A percentile compares a stretch with the other conserved stretches of the same genome.
Evolutionary conservation across 2,329 filamentous ascomycete genomes (phyloP).

Genomic region (Grosmannia serpens): DNA sequence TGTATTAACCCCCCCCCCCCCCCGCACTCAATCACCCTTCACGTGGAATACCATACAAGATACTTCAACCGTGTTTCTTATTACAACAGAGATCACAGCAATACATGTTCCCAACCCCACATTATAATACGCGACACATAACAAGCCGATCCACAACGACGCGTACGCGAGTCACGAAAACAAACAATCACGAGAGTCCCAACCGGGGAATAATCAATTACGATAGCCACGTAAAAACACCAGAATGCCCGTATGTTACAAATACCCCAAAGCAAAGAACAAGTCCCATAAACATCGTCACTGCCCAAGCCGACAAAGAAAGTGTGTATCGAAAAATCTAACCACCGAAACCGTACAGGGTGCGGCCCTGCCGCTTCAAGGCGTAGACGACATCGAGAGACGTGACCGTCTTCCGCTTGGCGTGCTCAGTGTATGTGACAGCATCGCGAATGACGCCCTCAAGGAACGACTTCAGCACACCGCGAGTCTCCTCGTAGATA

Average conservation of each 20-base stretch:
- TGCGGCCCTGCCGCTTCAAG: constrained; percentile 59
- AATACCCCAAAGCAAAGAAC: constrained; percentile 11
- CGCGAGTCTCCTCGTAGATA: constrained; percentile 71
- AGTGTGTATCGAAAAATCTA: constrained; percentile 32
- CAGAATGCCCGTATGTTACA: constrained; percentile 17
- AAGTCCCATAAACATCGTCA: constrained; percentile 18
- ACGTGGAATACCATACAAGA: too few species aligned
- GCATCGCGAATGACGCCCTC: constrained; percentile 67
- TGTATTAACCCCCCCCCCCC: too few species aligned
- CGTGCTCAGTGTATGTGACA: constrained; percentile 69
- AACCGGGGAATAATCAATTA: constrained; percentile 12
- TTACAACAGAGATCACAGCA: too few species aligned
- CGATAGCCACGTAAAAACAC: constrained; percentile 15
- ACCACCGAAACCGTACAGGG: constrained; percentile 84
- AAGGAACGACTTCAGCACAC: constrained; percentile 69
- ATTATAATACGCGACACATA: too few species aligned
- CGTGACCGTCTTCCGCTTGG: constrained; percentile 71
- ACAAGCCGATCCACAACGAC: too few species aligned
- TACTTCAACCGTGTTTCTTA: too few species aligned
- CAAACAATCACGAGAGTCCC: not conserved
- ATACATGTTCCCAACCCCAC: too few species aligned
- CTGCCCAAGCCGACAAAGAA: constrained; percentile 15
- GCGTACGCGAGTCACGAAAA: not conserved
- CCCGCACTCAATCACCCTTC: too few species aligned
- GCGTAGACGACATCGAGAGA: constrained; percentile 58